Percentiles rank a stretch among this genome's conserved stretches.
phyloP scores from a whole-genome alignment of 305 asterid species.

The Salvia sclarea region DNA sequence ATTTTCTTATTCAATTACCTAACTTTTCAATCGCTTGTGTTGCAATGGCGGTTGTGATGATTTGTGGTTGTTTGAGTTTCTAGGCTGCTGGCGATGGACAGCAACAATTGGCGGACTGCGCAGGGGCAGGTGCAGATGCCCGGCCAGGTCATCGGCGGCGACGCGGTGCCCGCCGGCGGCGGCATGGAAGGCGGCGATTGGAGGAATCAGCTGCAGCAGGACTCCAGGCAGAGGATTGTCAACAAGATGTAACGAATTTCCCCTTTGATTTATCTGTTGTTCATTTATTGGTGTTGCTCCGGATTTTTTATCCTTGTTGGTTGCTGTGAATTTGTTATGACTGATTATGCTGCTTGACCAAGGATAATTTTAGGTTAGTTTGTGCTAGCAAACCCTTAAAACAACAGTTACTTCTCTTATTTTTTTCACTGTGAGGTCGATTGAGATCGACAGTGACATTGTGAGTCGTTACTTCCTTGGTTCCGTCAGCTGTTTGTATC shows the following conservation, averaged over 20 bases:
- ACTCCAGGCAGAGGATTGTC: constrained; percentile 73
- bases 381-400: too few species aligned
- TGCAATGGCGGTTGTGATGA: too few species aligned
- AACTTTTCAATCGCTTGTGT: too few species aligned
- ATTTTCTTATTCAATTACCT: too few species aligned
- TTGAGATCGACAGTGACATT: too few species aligned
- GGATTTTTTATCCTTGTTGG: neutral
- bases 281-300: neutral
- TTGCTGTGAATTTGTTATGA: too few species aligned
- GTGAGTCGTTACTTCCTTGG: neutral
- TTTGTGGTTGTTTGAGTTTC: too few species aligned
- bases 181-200: constrained; percentile 72
- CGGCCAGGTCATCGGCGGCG: constrained; percentile 56
- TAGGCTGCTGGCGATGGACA: too few species aligned
- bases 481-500: neutral
- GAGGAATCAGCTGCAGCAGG: constrained; percentile 66
- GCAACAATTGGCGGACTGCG: constrained; percentile 46
- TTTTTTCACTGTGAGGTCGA: too few species aligned
- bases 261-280: constrained; percentile 7
- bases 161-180: constrained; percentile 40
- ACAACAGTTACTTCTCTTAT: too few species aligned
- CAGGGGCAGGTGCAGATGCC: constrained; percentile 58
- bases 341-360: too few species aligned
- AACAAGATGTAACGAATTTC: constrained; percentile 58
- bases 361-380: too few species aligned